A percentile compares a stretch with the other conserved stretches of the same genome.
Evolutionary conservation across 139 green algal species (phyloP).

Genomic region (Mychonastes homosphaera): DNA sequence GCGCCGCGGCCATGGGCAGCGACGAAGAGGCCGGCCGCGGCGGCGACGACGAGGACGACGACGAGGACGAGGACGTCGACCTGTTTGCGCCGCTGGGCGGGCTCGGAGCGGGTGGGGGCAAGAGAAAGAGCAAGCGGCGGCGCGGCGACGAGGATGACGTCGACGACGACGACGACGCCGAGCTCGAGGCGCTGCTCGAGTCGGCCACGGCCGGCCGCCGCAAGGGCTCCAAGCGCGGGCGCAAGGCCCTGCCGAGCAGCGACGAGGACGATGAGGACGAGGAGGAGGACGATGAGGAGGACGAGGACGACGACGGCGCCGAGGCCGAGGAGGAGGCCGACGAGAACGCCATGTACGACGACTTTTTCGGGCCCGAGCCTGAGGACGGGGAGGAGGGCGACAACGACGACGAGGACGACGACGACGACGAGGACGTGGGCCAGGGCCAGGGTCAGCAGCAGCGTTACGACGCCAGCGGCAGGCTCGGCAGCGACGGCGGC

Average conservation of each 20-base stretch:
- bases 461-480: neutral
- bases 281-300: neutral
- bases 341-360: neutral
- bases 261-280: slow-evolving; percentile 6
- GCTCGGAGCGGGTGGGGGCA: neutral
- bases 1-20: slow-evolving; percentile 21
- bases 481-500: neutral
- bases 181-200: slow-evolving; percentile 34
- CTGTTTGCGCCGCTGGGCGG: slow-evolving; percentile 25
- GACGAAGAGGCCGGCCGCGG: slow-evolving; percentile 14
- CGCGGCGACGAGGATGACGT: neutral
- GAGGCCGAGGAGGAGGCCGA: slow-evolving; percentile 7
- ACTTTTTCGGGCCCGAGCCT: neutral
- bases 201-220: too few species aligned
- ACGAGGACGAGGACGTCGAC: slow-evolving; percentile 28
- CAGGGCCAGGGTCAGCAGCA: neutral
- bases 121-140: neutral
- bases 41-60: slow-evolving; percentile 16
- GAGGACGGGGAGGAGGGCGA: slow-evolving; percentile 11
- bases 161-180: slow-evolving; percentile 31
- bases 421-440: slow-evolving; percentile 13
- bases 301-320: slow-evolving; percentile 9
- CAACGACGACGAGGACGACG: slow-evolving; percentile 13
- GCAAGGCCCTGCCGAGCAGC: neutral
- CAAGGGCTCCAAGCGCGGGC: neutral